These are phyloP conservation scores for Puccinia hordei DNA, from an alignment of 1,284 basidiomycete species.

Conservation along the genomic window DNA sequence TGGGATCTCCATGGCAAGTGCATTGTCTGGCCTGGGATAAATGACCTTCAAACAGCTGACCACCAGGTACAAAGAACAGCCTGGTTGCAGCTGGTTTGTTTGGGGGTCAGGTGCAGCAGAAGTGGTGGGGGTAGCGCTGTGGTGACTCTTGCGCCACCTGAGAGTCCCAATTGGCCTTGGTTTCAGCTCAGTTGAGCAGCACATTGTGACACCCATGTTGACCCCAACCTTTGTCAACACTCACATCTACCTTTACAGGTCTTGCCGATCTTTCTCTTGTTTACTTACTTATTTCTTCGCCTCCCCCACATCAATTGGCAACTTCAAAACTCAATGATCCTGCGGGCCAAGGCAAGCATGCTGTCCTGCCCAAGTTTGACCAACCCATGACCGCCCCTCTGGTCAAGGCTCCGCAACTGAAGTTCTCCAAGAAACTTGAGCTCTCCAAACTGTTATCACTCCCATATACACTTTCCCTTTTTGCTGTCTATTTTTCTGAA, in stretches of 20 bases:
- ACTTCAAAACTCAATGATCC: not conserved
- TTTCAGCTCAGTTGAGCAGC: conserved; percentile 62
- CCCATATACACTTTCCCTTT: conserved; percentile 57
- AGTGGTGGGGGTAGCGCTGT: conserved; percentile 83
- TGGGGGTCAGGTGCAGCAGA: conserved; percentile 91
- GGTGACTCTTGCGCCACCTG: conserved; percentile 87
- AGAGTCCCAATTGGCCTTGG: conserved; percentile 83
- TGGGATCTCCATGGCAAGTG: conserved; percentile 85
- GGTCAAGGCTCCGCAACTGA: conserved; percentile 21
- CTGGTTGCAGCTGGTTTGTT: conserved; percentile 59
- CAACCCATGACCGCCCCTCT: not conserved
- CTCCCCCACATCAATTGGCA: conserved; percentile 58
- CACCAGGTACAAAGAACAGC: conserved; percentile 65
- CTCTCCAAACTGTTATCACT: conserved; percentile 55
- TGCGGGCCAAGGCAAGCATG: not conserved
- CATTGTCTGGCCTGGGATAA: conserved; percentile 88
- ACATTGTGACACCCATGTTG: too few species aligned
- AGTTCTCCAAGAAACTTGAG: conserved; percentile 54
- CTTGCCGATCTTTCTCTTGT: conserved; percentile 73
- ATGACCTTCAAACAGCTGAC: conserved; percentile 91
- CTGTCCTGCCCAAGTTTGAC: conserved; percentile 39
- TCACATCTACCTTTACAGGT: conserved; percentile 61
- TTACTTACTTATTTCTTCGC: conserved; percentile 76
- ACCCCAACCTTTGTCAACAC: too few species aligned
- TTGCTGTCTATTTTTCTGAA: conserved; percentile 70